Conservation (phyloP, 2,329 filamentous ascomycete genomes). For the Nigrospora sphaerica region DNA sequence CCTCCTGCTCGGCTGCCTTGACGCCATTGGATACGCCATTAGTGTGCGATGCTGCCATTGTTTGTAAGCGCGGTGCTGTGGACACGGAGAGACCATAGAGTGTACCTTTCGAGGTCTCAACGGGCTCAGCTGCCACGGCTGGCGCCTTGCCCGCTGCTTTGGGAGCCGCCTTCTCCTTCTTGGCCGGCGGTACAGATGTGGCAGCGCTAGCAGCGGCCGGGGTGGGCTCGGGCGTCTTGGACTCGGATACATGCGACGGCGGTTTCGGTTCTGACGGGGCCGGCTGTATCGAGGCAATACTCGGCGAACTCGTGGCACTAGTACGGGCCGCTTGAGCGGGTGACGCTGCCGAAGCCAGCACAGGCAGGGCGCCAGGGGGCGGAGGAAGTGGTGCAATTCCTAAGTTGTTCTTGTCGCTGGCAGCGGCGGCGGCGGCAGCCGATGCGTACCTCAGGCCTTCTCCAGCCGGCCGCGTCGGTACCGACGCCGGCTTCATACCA, state of each 20-base stretch:
- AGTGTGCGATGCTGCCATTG: constrained; percentile 28
- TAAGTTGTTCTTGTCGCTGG: constrained; percentile 78
- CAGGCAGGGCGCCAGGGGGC: constrained; percentile 58
- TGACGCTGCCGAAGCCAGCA: constrained; percentile 28
- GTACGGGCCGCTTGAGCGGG: constrained; percentile 46
- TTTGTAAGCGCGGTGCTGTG: too few species aligned
- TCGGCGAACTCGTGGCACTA: constrained; percentile 50
- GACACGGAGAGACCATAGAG: not conserved
- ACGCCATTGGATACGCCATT: constrained; percentile 48
- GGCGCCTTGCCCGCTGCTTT: constrained; percentile 39
- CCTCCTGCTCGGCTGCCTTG: constrained; percentile 31
- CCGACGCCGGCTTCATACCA: constrained; percentile 85
- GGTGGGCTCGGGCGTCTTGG: constrained; percentile 24
- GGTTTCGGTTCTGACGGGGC: constrained; percentile 23
- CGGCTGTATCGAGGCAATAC: constrained; percentile 38
- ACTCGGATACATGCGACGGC: constrained; percentile 20
- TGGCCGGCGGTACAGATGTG: constrained; percentile 14
- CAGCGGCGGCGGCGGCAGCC: constrained; percentile 86
- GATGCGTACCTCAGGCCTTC: constrained; percentile 96
- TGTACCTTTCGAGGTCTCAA: constrained; percentile 38
- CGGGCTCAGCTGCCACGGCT: constrained; percentile 27
- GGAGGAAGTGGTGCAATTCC: constrained; percentile 91
- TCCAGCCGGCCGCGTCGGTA: constrained; percentile 76
- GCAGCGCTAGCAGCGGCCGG: constrained; percentile 16
- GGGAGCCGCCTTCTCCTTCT: constrained; percentile 25